Base-by-base conservation (phyloP, 2,329 filamentous ascomycete species). In the Colletotrichum lupini region DNA sequence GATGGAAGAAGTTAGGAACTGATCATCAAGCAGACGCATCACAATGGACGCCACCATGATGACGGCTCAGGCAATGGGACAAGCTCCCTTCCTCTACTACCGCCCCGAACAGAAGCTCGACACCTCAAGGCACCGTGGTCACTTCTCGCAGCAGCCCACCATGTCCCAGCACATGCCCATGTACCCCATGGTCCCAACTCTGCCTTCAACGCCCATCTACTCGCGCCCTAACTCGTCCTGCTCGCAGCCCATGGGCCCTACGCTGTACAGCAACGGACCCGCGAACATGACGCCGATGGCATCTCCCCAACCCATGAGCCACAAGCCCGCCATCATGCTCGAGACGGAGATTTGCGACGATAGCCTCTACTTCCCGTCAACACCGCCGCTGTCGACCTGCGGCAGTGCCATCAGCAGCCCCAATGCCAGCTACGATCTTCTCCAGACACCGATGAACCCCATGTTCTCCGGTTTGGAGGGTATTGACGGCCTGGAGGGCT, bases 331-430 rank as follows among this genome's bases (percentile, higher is more conserved):
- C 56, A 94, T 97, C 80, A 87, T 95, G 78, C 85, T 97, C 76
- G 93, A 97, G 82, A 94, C 94, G 19, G 92, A 95, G 77, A 89
- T 93, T 74, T 85, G 87, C 77, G 88, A 92, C 77, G 83, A 84
- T 35, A 90, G 92, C 77, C 89, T 91, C 76, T 94, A 92, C 83
- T 94, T 94, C 80, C 95, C 95, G 42, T 92, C 94, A 8, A 98
- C 95, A 24, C 95, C 95, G 61, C 93, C 95, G 58, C 88, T 98
- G 78, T 98, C 95, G 28, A 92, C 93, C 3, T 93, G 94, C 35
- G 93, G 93, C 76, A 98, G 95, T 87, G 92, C 90, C 69, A 93
- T 95, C 79, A 95, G 94, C 86, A 98, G 95, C 88, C 95, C 96
- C 64, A 57, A 70, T 56, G 93, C 93, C 75, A 92, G 89, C 82